These are phyloP conservation scores for Calocera cornea DNA, from an alignment of 768 basidiomycete species.

Conservation along the genomic window DNA sequence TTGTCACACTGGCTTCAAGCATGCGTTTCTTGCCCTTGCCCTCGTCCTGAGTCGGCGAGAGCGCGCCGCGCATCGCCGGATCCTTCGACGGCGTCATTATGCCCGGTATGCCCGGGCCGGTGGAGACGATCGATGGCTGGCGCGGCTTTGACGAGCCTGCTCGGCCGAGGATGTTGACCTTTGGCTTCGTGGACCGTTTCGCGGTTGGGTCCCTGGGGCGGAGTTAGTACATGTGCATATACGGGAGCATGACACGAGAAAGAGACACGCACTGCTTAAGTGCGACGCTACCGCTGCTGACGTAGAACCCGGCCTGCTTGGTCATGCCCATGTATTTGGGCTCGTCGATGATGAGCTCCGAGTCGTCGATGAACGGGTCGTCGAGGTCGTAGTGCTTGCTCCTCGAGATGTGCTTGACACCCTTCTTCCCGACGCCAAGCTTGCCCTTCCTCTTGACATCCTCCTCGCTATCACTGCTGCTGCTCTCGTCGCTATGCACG, in stretches of 20 bases:
- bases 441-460: constrained; percentile 19
- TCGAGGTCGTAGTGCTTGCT: constrained; percentile 69
- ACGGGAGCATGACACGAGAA: constrained; percentile 8
- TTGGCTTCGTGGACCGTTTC: neutral
- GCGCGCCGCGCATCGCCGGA: neutral
- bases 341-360: constrained; percentile 79
- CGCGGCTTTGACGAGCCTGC: neutral
- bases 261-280: constrained; percentile 34
- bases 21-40: constrained; percentile 31
- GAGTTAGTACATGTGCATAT: neutral
- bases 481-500: constrained; percentile 37
- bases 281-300: constrained; percentile 76
- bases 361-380: constrained; percentile 97
- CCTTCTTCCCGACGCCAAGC: constrained; percentile 2
- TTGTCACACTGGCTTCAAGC: constrained; percentile 17
- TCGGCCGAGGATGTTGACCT: constrained; percentile 1
- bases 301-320: constrained; percentile 86
- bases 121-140: neutral
- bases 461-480: constrained; percentile 41
- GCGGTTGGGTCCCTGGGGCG: neutral
- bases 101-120: neutral
- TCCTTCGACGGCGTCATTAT: neutral
- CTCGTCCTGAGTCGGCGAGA: neutral
- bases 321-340: constrained; percentile 84
- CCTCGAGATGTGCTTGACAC: neutral